These are phyloP conservation scores for Meyerozyma sp. DNA, from an alignment of 1,139 yeast species.

Conservation along the genomic window DNA sequence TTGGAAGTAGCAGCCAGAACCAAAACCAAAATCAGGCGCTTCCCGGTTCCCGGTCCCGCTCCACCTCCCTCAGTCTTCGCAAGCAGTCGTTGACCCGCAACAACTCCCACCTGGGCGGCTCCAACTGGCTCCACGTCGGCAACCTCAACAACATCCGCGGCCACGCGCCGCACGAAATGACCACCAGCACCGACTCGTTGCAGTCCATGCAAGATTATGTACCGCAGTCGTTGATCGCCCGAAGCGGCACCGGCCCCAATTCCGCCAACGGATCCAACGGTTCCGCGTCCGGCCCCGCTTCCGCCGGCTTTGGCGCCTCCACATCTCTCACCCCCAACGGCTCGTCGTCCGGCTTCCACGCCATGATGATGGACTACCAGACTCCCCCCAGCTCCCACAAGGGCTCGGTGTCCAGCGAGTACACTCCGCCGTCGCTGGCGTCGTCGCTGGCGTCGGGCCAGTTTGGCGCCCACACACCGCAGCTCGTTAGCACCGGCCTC, in stretches of 20 bases:
- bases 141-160: conserved; percentile 32
- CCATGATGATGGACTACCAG: conserved; percentile 40
- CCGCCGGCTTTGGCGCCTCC: too few relatives aligned
- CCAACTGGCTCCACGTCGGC: conserved; percentile 44
- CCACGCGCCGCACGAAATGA: conserved; percentile 11
- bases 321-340: conserved; percentile 6
- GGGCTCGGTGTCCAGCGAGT: conserved; percentile 22
- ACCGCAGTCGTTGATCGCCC: conserved; percentile 35
- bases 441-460: conserved; percentile 1
- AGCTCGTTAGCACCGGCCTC: conserved; percentile 13
- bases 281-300: conserved; percentile 2
- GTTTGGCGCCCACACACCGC: conserved; percentile 10
- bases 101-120: conserved; percentile 29
- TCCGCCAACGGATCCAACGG: conserved; percentile 4
- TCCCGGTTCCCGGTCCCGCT: conserved; percentile 15
- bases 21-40: neutral
- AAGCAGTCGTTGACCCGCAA: conserved; percentile 44
- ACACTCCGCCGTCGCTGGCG: conserved; percentile 16
- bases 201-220: conserved; percentile 44
- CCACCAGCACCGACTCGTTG: conserved; percentile 35
- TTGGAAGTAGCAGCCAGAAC: conserved; percentile 15
- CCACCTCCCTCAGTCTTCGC: conserved; percentile 28
- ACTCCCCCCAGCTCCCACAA: conserved; percentile 40
- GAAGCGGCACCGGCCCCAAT: conserved; percentile 12
- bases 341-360: conserved; percentile 13